Percentiles rank a stretch among this genome's conserved stretches.
These are phyloP conservation scores for Penicillium subrubescens DNA, from an alignment of 495 filamentous ascomycete species.

Conservation along the genomic window DNA sequence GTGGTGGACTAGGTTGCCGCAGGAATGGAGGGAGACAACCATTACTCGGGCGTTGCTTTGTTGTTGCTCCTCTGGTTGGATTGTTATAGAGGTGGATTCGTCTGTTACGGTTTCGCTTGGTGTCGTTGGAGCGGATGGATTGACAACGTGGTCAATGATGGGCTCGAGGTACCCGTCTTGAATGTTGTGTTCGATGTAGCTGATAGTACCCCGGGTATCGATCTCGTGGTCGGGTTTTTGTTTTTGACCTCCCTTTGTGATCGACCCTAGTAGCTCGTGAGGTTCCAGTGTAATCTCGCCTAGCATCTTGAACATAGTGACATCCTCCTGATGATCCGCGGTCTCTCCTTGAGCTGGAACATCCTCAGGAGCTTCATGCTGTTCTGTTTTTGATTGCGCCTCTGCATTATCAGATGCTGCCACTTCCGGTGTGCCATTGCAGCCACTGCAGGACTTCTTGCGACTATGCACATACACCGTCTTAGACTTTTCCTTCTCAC, in stretches of 20 bases:
- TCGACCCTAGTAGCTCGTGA: conserved; percentile 29
- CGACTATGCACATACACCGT: conserved; percentile 66
- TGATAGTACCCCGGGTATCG: conserved; percentile 38
- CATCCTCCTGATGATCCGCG: conserved; percentile 38
- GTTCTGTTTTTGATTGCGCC: background rate
- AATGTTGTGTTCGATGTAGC: conserved; percentile 57
- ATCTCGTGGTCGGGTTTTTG: conserved; percentile 36
- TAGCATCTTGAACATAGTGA: conserved; percentile 39
- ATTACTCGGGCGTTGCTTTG: conserved; percentile 58
- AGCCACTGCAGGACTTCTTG: conserved; percentile 62
- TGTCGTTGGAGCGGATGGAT: conserved; percentile 15
- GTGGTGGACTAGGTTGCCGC: conserved; percentile 95
- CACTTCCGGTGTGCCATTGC: conserved; percentile 32
- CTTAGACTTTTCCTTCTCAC: conserved; percentile 58
- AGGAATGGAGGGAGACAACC: conserved; percentile 94
- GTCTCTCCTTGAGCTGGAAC: conserved; percentile 30
- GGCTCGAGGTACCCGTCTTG: conserved; percentile 71
- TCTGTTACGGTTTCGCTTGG: conserved; percentile 13
- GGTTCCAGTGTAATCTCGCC: conserved; percentile 41
- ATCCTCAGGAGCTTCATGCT: conserved; percentile 22
- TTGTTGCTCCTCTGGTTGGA: conserved; percentile 14
- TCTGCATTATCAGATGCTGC: conserved; percentile 31
- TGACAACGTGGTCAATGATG: conserved; percentile 68
- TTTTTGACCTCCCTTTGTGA: background rate
- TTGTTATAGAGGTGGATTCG: conserved; percentile 1